Base-by-base conservation (phyloP, 495 filamentous ascomycete species). In the Xylaria venustula region DNA sequence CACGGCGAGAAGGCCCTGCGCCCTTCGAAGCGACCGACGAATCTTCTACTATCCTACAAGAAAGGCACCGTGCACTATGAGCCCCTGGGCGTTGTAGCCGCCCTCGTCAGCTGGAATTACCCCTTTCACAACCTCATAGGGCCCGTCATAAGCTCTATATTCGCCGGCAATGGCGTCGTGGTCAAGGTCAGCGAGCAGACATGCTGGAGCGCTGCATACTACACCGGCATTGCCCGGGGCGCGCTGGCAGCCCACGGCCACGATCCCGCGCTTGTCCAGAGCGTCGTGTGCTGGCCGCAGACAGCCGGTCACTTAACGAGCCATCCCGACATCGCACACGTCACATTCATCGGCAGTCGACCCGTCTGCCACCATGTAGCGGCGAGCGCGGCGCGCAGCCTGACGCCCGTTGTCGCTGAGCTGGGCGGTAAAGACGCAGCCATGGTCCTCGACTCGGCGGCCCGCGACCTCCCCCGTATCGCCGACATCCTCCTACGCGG, bases 341-440 rank as follows among this genome's bases (percentile, higher is more conserved):
- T 99, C 56, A 98, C 94, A n/a, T 99, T 99, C 78, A 99, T 99
- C 73, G 94, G 94, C 55, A 94, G 90, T 19, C 84, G 87, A 5
- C 87, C 88, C 3, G 87, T 97, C 28, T 94, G 92, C 37, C 90
- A 95, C 74, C 83, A 90, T 60, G 93, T 99, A 57, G 92, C 90
- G 65, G 84, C 85, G 54, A 90, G 89, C 1, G 92, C 94, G 22
- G 90, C 95, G 28, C 92, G 90, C 70, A 77, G 83, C 19, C 83
- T 99, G 1, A 96, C 82, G 2, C 93, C 95, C 0, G 82, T 96
- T 1, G 86, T 88, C 51, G 86, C 96, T 26, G 94, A 99, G 72
- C 84, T 98, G 2, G 94, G 94, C 57, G 94, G 94, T 48, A 99
- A 99, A 74, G 94, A 99, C 73, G 90, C 95, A 12, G 86, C 89